phyloP scores from a whole-genome alignment of 306 rosid species.

The Casuarina glauca region DNA sequence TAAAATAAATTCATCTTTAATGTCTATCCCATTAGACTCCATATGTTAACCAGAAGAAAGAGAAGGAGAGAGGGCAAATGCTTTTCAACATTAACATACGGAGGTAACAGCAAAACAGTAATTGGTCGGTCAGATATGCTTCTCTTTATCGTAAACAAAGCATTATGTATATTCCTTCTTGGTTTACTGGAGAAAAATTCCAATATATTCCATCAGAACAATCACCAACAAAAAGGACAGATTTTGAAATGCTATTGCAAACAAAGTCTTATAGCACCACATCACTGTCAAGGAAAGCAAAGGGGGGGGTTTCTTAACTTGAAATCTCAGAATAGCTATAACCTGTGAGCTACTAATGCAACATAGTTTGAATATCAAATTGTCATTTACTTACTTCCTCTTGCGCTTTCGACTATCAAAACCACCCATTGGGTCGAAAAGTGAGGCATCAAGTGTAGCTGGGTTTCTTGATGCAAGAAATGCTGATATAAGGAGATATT shows the following conservation, averaged over 20 bases:
- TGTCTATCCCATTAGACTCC: neutral
- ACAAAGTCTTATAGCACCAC: neutral
- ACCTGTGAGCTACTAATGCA: neutral
- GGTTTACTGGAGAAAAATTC: neutral
- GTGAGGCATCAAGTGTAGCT: conserved; percentile 91
- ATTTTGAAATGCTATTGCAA: neutral
- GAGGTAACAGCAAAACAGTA: neutral
- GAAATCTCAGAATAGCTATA: neutral
- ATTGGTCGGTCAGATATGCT: neutral
- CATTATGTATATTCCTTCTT: neutral
- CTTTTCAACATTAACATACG: too few species aligned
- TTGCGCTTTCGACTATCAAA: conserved; percentile 68
- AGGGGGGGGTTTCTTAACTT: neutral
- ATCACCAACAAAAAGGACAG: neutral
- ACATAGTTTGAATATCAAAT: conserved; percentile 7
- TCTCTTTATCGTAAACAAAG: neutral
- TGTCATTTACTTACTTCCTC: conserved; percentile 63
- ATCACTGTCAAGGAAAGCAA: neutral
- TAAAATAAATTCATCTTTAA: neutral
- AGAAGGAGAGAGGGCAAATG: neutral
- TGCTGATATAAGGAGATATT: conserved; percentile 92
- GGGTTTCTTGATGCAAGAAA: conserved; percentile 97
- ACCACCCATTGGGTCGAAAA: conserved; percentile 88
- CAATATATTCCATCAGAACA: neutral
- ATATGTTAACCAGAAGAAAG: neutral